Conservation (phyloP, 306 rosid genomes). For the Cyamopsis tetragonoloba region DNA sequence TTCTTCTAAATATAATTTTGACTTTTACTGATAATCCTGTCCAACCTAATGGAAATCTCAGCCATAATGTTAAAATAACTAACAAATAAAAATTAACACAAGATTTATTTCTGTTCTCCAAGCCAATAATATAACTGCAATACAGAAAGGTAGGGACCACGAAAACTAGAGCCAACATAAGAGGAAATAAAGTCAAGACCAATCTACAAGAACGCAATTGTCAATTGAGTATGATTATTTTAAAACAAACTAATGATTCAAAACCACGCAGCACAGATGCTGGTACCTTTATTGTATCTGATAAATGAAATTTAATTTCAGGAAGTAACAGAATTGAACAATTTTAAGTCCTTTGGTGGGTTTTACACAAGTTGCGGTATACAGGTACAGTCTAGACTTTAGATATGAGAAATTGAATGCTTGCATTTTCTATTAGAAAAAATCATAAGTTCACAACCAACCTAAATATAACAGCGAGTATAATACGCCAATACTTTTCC, state of each 20-base stretch:
- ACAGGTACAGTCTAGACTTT: not conserved
- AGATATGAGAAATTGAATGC: too few relatives aligned
- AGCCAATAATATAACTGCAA: not conserved
- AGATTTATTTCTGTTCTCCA: not conserved
- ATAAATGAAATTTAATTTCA: not conserved
- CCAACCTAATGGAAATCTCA: not conserved
- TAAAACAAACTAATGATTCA: not conserved
- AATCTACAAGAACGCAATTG: not conserved
- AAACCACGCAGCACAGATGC: not conserved
- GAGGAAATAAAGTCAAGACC: not conserved
- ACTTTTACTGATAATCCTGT: not conserved
- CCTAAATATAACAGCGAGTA: not conserved
- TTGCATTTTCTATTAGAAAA: too few relatives aligned
- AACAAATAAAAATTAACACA: not conserved
- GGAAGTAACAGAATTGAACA: not conserved
- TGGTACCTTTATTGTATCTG: not conserved
- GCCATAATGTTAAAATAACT: not conserved
- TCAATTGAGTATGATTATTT: not conserved
- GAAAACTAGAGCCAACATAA: not conserved
- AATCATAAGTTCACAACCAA: not conserved
- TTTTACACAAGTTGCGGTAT: conserved; percentile 4
- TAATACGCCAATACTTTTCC: not conserved
- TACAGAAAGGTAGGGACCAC: not conserved
- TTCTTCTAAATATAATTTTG: not conserved
- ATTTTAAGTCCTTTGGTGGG: not conserved